Base-by-base conservation (phyloP, 495 filamentous ascomycete species). In the Annulohypoxylon maeteangense region DNA sequence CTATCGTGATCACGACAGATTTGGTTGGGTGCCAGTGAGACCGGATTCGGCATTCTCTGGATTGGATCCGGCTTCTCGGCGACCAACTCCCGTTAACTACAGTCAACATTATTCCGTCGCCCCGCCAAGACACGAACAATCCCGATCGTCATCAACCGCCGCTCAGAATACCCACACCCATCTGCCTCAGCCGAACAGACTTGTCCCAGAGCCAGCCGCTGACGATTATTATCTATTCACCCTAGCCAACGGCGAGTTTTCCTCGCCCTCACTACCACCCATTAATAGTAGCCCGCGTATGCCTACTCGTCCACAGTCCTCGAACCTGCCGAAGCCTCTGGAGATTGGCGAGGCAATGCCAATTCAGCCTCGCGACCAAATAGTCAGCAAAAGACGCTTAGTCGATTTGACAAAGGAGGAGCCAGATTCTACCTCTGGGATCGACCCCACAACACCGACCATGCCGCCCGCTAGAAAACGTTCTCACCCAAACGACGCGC, bases 211-310 rank as follows among this genome's bases (percentile, higher is more conserved):
- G 16, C 29, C 50, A 18, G 50, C 18, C 58, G 70, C 68, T 53
- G 80, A 81, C 72, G 77, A 81, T 20, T 36, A 47, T 32, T 79
- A 70, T 47, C 62, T 79, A 3, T 29, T 71, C 51, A 36, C 74
- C 31, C 65, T 82, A 5, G 76, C 56, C 27, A 65, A 64, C 50
- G 68, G 66, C 40, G 62, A 80, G 27, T 82, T 81, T 51, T 80
- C 79, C 25, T 81, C 78, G 25, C 80, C 80, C 22, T 82, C 75
- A 12, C 54, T 77, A n/a, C 73, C 75, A 8, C 73, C 75, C 0
- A 60, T 74, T 34, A 74, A 65, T 23, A 74, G 68, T 31, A 65
- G 64, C 8, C 65, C 64, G 55, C 65, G 67, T 1, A 76, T 22
- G 14, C 63, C 68, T 71, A 54, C 64, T 47, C 16, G 62, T 55